Evolutionary conservation across 73 alveolate genomes (phyloP), one percentile per base, ranked within the genome.

Genomic region (Paramecium pentaurelia): DNA sequence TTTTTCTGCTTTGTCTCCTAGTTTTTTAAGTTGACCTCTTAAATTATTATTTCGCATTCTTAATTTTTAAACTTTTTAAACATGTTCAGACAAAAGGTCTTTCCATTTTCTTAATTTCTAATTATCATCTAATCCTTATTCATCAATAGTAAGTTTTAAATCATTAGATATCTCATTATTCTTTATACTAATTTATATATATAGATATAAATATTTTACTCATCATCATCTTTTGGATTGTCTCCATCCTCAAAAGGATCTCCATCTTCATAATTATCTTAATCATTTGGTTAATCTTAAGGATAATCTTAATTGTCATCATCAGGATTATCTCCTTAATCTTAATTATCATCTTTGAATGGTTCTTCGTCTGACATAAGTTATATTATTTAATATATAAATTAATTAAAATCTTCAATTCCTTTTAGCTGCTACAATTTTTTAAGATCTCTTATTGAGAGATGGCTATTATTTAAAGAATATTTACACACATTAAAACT

Each of bases 351-450:
- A n/a, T 73, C 60, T 73, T 73, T 73, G 14, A 4, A 14, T 2
- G 54, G 37, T 6, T 38, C 87, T 32, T 40, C 87, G 87, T 73
- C 87, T 30, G 87, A 73, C 87, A 73, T 73, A 73, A 73, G 87
- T 73, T 73, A 73, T 73, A 73, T 73, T 73, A 22, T 71, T 73
- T 73, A 68, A 32, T 73, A 30, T 73, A 73, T 37, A 36, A 14
- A 20, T 36, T 73, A 36, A 37, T 28, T 80, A 45, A 42, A 28
- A 80, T 80, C 51, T 25, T 80, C 58, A 49, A 80, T 40, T 73
- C 60, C 60, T 73, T 73, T 40, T 34, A 10, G 87, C 40, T 32
- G 77, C 91, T 12, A 45, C 91, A 11, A 80, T 80, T 47, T 36
- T 40, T 36, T 44, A 45, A 25, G 77, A 80, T 20, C 30, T 80